Evolutionary conservation across 768 basidiomycete species (phyloP).

Genomic region (Gloeopeniophorella convolvens): DNA sequence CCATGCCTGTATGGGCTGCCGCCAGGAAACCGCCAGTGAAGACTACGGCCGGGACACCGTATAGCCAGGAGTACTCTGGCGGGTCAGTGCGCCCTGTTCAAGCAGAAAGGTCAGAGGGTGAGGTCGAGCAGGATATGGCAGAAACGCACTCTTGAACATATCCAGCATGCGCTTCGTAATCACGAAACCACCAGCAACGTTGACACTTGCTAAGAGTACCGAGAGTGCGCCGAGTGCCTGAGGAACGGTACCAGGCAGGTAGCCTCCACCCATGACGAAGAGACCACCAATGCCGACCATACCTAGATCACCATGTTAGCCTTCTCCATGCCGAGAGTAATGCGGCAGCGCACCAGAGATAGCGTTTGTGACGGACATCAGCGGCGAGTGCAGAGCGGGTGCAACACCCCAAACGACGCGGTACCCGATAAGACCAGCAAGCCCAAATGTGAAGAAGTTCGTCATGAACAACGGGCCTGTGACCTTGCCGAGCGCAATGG

Average conservation of each 20-base stretch:
- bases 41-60: constrained; percentile 69
- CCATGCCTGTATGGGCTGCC: constrained; percentile 79
- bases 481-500: constrained; percentile 67
- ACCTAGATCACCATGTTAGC: constrained; percentile 29
- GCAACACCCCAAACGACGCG: constrained; percentile 88
- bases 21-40: constrained; percentile 80
- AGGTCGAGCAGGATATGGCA: background rate
- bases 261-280: constrained; percentile 89
- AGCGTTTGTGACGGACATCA: constrained; percentile 90
- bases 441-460: constrained; percentile 83
- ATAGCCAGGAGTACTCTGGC: constrained; percentile 83
- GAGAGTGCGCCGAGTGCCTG: constrained; percentile 75
- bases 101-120: background rate
- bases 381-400: constrained; percentile 80
- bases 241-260: constrained; percentile 72
- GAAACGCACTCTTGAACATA: constrained; percentile 74
- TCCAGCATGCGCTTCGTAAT: constrained; percentile 91
- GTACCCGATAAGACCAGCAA: constrained; percentile 82
- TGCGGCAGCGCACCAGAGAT: constrained; percentile 56
- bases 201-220: constrained; percentile 82
- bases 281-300: constrained; percentile 82
- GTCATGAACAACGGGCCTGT: constrained; percentile 83
- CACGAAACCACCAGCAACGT: constrained; percentile 84
- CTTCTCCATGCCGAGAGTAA: background rate
- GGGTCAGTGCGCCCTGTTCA: constrained; percentile 69